phyloP scores from a whole-genome alignment of 225 moss, liverwort and hornwort genomes.

The Anthoceros angustus region DNA sequence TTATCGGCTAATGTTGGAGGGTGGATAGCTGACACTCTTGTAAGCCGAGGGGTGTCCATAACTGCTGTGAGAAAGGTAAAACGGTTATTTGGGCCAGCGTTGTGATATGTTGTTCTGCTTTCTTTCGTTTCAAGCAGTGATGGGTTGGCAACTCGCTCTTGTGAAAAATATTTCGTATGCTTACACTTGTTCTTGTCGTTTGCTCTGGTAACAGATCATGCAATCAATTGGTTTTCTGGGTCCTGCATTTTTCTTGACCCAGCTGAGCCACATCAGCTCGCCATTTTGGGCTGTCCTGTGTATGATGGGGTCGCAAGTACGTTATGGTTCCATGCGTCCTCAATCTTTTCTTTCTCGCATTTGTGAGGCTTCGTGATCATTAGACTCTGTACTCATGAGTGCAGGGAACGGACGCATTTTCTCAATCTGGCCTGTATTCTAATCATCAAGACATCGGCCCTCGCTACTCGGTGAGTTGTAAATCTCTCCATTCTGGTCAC shows the following conservation, averaged over 20 bases:
- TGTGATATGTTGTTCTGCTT: neutral
- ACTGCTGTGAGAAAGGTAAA: constrained; percentile 79
- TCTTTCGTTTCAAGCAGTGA: neutral
- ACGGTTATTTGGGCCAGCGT: neutral
- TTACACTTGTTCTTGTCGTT: neutral
- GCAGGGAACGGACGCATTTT: constrained; percentile 90
- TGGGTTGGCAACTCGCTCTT: too few relatives aligned
- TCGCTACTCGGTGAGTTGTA: constrained; percentile 57
- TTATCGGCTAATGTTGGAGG: constrained; percentile 81
- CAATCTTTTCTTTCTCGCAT: neutral
- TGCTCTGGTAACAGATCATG: constrained; percentile 42
- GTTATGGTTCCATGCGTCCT: neutral
- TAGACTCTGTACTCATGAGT: neutral
- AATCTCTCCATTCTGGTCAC: neutral
- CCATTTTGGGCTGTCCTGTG: constrained; percentile 67
- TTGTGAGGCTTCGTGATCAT: neutral
- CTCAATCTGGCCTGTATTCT: constrained; percentile 85
- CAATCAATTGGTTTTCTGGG: constrained; percentile 89
- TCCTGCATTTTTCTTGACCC: constrained; percentile 86
- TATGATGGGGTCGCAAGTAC: constrained; percentile 97
- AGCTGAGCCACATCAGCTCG: constrained; percentile 70
- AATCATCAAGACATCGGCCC: constrained; percentile 99
- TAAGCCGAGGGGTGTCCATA: constrained; percentile 65
- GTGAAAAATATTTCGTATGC: neutral
- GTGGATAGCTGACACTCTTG: constrained; percentile 92